phyloP scores from a whole-genome alignment of 1,284 basidiomycete genomes.

The Ceratobasidium sp. region DNA sequence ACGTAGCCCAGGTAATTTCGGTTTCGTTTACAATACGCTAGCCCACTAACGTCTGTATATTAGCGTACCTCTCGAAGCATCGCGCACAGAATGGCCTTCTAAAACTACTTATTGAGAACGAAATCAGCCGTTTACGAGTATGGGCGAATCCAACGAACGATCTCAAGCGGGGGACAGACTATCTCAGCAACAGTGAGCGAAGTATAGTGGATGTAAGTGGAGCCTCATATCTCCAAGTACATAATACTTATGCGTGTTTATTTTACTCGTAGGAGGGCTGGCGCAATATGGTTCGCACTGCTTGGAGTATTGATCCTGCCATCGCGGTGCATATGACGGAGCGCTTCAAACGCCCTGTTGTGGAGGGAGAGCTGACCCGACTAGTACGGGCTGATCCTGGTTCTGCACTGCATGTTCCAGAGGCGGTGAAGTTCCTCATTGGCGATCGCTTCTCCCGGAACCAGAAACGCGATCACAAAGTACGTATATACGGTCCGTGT shows the following conservation, averaged over 20 bases:
- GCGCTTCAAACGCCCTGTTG: slow-evolving; percentile 74
- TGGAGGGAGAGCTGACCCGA: slow-evolving; percentile 74
- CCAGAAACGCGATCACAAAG: slow-evolving; percentile 75
- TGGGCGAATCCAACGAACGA: slow-evolving; percentile 93
- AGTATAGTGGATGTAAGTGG: slow-evolving; percentile 63
- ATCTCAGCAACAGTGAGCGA: slow-evolving; percentile 64
- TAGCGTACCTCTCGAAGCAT: slow-evolving; percentile 67
- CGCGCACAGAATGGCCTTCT: slow-evolving; percentile 75
- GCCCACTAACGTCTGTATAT: too few relatives aligned
- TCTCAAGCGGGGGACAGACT: slow-evolving; percentile 68
- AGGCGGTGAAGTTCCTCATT: slow-evolving; percentile 81
- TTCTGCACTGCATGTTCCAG: slow-evolving; percentile 76
- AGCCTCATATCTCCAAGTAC: too few relatives aligned
- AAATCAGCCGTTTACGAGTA: slow-evolving; percentile 83
- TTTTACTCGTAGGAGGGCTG: slow-evolving; percentile 71
- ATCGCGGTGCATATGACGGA: slow-evolving; percentile 86
- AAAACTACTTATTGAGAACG: slow-evolving; percentile 86
- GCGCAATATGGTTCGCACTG: slow-evolving; percentile 69
- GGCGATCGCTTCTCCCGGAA: slow-evolving; percentile 65
- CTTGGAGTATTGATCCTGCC: slow-evolving; percentile 86
- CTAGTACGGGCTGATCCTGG: slow-evolving; percentile 78
- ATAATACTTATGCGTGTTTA: too few relatives aligned
- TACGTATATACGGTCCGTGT: slow-evolving; percentile 49
- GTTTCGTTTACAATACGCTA: too few relatives aligned
- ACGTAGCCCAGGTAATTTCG: slow-evolving; percentile 16